Evolutionary conservation across 768 basidiomycete species (phyloP), one percentile per base, ranked within the genome.

Genomic region (Russula earlei): DNA sequence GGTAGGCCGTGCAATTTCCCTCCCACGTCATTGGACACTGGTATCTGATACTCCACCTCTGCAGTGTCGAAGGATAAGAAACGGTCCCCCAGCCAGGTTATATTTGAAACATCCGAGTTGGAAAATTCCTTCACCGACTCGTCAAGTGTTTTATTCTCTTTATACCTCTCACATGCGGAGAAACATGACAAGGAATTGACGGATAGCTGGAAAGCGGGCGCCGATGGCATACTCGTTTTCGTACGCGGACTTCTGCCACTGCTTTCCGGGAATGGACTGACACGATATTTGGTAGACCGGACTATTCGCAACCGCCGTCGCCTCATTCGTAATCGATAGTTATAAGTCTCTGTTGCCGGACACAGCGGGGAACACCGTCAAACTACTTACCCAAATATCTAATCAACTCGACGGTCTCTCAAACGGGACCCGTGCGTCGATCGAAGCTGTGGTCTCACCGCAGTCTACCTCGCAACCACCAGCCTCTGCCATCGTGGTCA

Each of bases 311-410:
- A n/a, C 49, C 5, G 45, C 53, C 1, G 24, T 51, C 31, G 56
- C 58, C 20, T 44, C 53, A 5, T 60, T 61, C 38, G 25, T 61
- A 4, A 12, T 55, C 33, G 60, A 61, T 29, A 60, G 58, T 15
- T 61, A 60, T 34, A 61, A 60, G n/a, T 20, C 17, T 0, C 34
- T 61, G 20, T 34, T 43, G 15, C 60, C 60, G 3, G 58, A 61
- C 24, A 34, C 51, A 5, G 56, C 45, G 3, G 25, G 19, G 8
- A 38, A 45, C 10, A 19, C 49, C 4, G 57, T 60, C 50, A 6
- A 24, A 34, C 51, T 53, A 22, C 56, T 61, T 37, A 17, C 51
- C 6, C 58, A 61, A 34, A 61, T 61, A 46, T 61, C 58, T 12
- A 34, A 20, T 2, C 59, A 61, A 27, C 46, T 61, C 8, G 24